Evolutionary conservation across 208 protist species (phyloP).

Genomic region (Lotmaria passim): DNA sequence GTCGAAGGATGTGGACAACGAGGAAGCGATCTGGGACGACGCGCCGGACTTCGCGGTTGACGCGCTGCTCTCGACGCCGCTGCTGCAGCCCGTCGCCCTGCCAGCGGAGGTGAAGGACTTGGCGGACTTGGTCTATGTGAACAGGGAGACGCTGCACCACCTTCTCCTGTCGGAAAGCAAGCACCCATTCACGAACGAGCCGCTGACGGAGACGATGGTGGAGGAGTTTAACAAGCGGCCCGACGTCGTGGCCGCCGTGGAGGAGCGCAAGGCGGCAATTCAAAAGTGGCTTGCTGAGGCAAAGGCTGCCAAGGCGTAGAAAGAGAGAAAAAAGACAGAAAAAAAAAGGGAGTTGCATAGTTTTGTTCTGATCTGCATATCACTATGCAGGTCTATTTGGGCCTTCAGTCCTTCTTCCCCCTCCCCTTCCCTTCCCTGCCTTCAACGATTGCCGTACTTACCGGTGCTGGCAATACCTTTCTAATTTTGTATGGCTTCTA

Average conservation of each 20-base stretch:
- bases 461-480: background rate
- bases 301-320: slow-evolving; percentile 32
- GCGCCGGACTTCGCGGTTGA: slow-evolving; percentile 88
- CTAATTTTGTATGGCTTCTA: background rate
- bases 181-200: slow-evolving; percentile 91
- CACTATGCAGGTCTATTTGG: too few species aligned
- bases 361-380: too few species aligned
- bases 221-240: slow-evolving; percentile 78
- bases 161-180: slow-evolving; percentile 85
- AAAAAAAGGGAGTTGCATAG: too few species aligned
- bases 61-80: slow-evolving; percentile 80
- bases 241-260: slow-evolving; percentile 57
- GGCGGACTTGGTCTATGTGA: slow-evolving; percentile 80
- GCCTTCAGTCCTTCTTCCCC: too few species aligned
- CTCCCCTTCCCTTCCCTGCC: too few species aligned
- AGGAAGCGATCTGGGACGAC: slow-evolving; percentile 86
- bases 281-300: slow-evolving; percentile 59
- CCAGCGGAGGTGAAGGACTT: slow-evolving; percentile 85
- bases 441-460: too few species aligned
- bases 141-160: slow-evolving; percentile 87
- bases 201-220: slow-evolving; percentile 86
- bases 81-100: slow-evolving; percentile 79
- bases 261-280: slow-evolving; percentile 65
- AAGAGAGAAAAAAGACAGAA: too few species aligned
- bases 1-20: slow-evolving; percentile 63